Percentiles rank a stretch among this genome's conserved stretches.
Evolutionary conservation across 2,329 filamentous ascomycete genomes (phyloP).

Genomic region (Ophiostoma himal-ulmi): DNA sequence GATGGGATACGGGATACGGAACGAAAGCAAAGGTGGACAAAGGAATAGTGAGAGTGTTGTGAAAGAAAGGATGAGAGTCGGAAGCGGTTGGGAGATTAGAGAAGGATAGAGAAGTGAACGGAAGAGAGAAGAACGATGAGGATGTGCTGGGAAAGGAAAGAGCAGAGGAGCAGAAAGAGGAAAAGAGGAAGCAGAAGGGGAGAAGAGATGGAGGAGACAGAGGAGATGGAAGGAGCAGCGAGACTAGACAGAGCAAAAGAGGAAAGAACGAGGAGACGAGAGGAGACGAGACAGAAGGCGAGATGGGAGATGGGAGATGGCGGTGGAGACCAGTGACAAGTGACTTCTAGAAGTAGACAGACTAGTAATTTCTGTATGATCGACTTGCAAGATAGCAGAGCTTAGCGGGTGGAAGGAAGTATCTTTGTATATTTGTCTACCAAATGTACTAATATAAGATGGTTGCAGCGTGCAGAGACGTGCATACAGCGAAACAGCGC

Average conservation of each 20-base stretch:
- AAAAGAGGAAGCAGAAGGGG: constrained; percentile 29
- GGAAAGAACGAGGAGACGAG: constrained; percentile 30
- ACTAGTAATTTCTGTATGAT: not conserved
- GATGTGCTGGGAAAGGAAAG: constrained; percentile 12
- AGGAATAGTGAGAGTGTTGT: constrained; percentile 30
- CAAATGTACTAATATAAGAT: not conserved
- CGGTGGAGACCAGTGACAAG: constrained; percentile 16
- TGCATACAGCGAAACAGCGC: constrained; percentile 27
- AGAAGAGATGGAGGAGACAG: constrained; percentile 30
- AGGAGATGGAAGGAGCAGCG: constrained; percentile 26
- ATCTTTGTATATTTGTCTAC: not conserved
- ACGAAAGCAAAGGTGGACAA: constrained; percentile 31
- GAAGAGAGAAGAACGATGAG: constrained; percentile 16
- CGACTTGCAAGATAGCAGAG: not conserved
- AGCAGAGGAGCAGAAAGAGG: constrained; percentile 30
- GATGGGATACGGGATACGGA: not conserved
- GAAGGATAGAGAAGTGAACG: constrained; percentile 11
- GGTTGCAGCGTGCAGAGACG: constrained; percentile 17
- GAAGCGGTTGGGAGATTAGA: constrained; percentile 17
- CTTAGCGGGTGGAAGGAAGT: not conserved
- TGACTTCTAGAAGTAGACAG: not conserved
- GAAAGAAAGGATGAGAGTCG: constrained; percentile 11
- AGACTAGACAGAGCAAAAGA: constrained; percentile 26
- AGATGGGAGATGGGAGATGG: constrained; percentile 22
- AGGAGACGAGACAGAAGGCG: constrained; percentile 28